A percentile compares a stretch with the other conserved stretches of the same genome.
phyloP scores from a whole-genome alignment of 352 stramenopile species.

The Phytophthora litchii region DNA sequence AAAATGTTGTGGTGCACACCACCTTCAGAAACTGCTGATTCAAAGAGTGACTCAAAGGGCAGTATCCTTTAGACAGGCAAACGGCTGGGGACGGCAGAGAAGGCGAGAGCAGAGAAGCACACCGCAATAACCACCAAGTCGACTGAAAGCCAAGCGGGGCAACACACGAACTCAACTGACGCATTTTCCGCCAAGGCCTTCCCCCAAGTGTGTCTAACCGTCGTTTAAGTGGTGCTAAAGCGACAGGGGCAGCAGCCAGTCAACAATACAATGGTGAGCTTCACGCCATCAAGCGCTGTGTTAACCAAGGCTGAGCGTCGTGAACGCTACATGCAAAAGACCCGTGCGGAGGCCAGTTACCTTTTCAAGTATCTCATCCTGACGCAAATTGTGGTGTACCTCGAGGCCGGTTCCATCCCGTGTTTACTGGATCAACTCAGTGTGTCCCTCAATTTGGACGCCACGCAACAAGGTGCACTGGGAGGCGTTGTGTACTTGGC shows the following conservation, averaged over 20 bases:
- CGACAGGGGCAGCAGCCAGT: neutral
- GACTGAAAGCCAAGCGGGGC: neutral
- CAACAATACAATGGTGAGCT: slow-evolving; percentile 34
- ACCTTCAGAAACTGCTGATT: slow-evolving; percentile 1
- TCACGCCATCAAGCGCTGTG: slow-evolving; percentile 22
- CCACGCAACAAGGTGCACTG: slow-evolving; percentile 77
- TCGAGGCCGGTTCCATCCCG: slow-evolving; percentile 82
- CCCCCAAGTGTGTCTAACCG: neutral
- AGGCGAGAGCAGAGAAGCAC: neutral
- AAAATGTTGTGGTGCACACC: slow-evolving; percentile 2
- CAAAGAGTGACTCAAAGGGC: slow-evolving; percentile 5
- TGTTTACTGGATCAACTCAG: slow-evolving; percentile 83
- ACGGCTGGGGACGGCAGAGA: slow-evolving; percentile 17
- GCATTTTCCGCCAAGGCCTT: no score
- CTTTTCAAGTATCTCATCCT: slow-evolving; percentile 90
- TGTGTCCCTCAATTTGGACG: slow-evolving; percentile 68
- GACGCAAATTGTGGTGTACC: slow-evolving; percentile 83
- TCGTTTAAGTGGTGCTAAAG: slow-evolving; percentile 11
- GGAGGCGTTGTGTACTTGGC: slow-evolving; percentile 83
- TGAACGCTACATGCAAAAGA: slow-evolving; percentile 77
- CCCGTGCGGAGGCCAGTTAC: slow-evolving; percentile 72
- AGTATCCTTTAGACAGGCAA: slow-evolving; percentile 19
- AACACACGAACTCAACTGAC: slow-evolving; percentile 1
- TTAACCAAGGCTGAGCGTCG: slow-evolving; percentile 62
- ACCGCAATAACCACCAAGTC: neutral